Evolutionary conservation across 495 filamentous ascomycete genomes (phyloP), one percentile per base, ranked within the genome.

Genomic region (Penicillium arizonense): DNA sequence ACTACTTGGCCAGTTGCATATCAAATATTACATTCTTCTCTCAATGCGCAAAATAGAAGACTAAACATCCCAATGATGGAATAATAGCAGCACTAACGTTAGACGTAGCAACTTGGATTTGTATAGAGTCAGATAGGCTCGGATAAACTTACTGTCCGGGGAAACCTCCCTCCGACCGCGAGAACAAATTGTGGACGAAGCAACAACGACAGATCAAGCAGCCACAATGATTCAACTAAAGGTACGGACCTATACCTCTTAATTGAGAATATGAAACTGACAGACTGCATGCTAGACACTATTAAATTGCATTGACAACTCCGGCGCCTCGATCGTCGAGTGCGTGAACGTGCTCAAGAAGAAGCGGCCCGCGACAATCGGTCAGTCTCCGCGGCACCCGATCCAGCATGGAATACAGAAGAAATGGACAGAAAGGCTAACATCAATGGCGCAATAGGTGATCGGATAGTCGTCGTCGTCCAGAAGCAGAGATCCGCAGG

Each of bases 261-360:
- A 34, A 23, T 20, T 10, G 3, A 41, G 12, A 13, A 12, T 39
- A 43, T 5, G 13, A 5, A 54, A 54, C 51, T 56, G 14, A 63
- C 33, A 1, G 1, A 4, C 8, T 12, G 8, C n/a, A 2, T 8
- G 13, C n/a, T 68, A 99, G 95, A 89, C 92, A 73, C 88, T 99
- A 87, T 81, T 97, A 56, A 97, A 91, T 70, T 97, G 95, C 85
- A 97, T 99, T 84, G 95, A 99, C 87, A 99, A 99, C 81, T 97
- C 95, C 44, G 95, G 95, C 67, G 95, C 95, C 62, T 92, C 95
- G 53, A 74, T 99, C 59, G 95, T 97, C 75, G 95, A 99, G 75
- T 99, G 95, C 75, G 88, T 89, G 64, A 85, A 89, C 67, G 88
- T 97, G 41, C 72, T 97, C 59, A 88, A 87, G 67, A 93, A 93